Percentiles rank a stretch among this genome's conserved stretches.
phyloP scores from a whole-genome alignment of 306 rosid species.

The Casuarina glauca region DNA sequence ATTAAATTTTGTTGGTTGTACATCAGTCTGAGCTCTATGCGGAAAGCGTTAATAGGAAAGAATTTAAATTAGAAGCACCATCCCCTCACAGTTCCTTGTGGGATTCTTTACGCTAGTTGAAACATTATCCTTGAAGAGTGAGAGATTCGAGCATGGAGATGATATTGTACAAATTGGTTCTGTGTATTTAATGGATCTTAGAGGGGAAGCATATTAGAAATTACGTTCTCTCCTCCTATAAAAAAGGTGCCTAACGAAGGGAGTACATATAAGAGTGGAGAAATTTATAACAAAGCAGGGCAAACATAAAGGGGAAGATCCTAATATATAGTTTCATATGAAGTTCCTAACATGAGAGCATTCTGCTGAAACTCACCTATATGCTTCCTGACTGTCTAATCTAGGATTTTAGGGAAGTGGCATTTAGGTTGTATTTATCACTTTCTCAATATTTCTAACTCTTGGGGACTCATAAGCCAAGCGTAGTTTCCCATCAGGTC shows the following conservation, averaged over 20 bases:
- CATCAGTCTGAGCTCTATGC: background rate
- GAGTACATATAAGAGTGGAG: background rate
- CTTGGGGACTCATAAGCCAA: too few relatives aligned
- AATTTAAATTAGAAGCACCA: background rate
- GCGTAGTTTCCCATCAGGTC: too few relatives aligned
- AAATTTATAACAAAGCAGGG: background rate
- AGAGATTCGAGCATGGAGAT: background rate
- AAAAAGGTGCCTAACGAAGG: background rate
- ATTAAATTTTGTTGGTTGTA: background rate
- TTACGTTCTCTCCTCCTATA: background rate
- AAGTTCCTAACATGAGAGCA: background rate
- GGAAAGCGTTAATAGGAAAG: background rate
- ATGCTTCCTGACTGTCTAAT: too few relatives aligned
- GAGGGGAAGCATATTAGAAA: too few relatives aligned
- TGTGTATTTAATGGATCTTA: background rate
- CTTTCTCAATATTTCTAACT: too few relatives aligned
- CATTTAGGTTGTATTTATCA: too few relatives aligned
- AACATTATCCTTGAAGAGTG: background rate
- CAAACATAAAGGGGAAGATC: background rate
- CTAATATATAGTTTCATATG: background rate
- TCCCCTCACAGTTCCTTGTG: background rate
- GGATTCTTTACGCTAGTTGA: background rate
- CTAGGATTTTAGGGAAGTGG: too few relatives aligned
- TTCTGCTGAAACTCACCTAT: background rate
- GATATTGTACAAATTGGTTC: conserved; percentile 3